These are phyloP conservation scores for Leavenworthia alabamica DNA, from an alignment of 345 rosid species.

Conservation along the genomic window DNA sequence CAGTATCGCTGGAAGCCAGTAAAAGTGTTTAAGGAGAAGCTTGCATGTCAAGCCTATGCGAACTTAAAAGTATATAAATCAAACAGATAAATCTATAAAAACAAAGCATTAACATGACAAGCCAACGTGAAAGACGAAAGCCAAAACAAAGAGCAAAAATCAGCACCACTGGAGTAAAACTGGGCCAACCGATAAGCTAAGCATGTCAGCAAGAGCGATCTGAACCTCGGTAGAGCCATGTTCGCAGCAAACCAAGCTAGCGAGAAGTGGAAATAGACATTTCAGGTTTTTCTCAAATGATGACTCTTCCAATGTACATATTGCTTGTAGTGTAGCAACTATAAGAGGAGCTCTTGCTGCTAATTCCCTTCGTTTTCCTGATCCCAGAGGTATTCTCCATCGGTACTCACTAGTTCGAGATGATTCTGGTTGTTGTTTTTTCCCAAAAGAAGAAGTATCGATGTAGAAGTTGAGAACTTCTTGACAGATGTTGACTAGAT, in stretches of 20 bases:
- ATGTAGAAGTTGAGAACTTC: slow-evolving; percentile 75
- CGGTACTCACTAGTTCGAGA: slow-evolving; percentile 32
- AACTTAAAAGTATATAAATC: neutral
- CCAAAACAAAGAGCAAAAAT: slow-evolving; percentile 5
- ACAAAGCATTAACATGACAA: slow-evolving; percentile 21
- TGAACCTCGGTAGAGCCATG: slow-evolving; percentile 90
- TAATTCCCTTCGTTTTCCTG: slow-evolving; percentile 84
- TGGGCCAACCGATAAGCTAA: slow-evolving; percentile 72
- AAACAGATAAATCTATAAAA: slow-evolving; percentile 4
- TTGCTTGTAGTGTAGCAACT: slow-evolving; percentile 71
- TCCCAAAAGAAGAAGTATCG: slow-evolving; percentile 36
- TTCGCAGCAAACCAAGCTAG: slow-evolving; percentile 74
- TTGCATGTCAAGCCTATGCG: neutral
- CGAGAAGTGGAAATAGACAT: slow-evolving; percentile 65
- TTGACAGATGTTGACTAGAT: slow-evolving; percentile 56
- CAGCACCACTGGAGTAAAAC: slow-evolving; percentile 70
- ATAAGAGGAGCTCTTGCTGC: slow-evolving; percentile 84
- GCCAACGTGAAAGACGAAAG: neutral
- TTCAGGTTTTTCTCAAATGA: slow-evolving; percentile 70
- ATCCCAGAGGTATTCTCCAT: slow-evolving; percentile 82
- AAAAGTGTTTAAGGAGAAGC: neutral
- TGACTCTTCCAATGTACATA: slow-evolving; percentile 61
- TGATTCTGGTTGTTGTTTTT: slow-evolving; percentile 35
- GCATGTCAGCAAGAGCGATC: slow-evolving; percentile 82
- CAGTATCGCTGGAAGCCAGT: neutral